Conservation (phyloP, 352 stramenopile genomes). For the Pythium periplocum region DNA sequence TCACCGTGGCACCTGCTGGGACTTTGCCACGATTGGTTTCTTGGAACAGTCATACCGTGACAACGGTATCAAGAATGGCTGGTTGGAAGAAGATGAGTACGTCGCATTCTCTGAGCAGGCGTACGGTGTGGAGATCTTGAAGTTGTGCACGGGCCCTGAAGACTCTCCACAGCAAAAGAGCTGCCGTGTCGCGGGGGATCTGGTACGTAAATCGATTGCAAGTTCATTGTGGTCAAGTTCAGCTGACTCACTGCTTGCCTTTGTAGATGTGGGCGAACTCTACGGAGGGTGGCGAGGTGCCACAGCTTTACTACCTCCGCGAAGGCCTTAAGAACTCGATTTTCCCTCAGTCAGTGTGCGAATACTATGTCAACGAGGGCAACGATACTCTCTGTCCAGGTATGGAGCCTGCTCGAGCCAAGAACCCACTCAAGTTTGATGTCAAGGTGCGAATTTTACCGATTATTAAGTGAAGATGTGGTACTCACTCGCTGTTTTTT, state of each 20-base stretch:
- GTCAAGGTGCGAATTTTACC: conserved; percentile 27
- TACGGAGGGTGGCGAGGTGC: conserved; percentile 70
- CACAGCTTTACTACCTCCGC: conserved; percentile 72
- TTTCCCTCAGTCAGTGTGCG: conserved; percentile 63
- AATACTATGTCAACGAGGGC: conserved; percentile 54
- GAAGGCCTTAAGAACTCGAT: conserved; percentile 68
- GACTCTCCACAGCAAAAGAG: conserved; percentile 64
- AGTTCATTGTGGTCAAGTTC: too few relatives aligned
- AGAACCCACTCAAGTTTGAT: conserved; percentile 66
- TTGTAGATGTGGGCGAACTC: conserved; percentile 74
- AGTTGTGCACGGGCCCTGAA: conserved; percentile 57
- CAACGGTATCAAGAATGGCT: conserved; percentile 55
- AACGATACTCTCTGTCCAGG: conserved; percentile 69
- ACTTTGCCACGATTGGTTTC: conserved; percentile 76
- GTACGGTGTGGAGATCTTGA: conserved; percentile 64
- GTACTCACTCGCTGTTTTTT: too few relatives aligned
- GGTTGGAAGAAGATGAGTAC: conserved; percentile 66
- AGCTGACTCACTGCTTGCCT: too few relatives aligned
- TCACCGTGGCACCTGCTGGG: conserved; percentile 75
- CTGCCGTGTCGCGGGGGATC: conserved; percentile 62
- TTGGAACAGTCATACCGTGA: conserved; percentile 76
- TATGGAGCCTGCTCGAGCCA: conserved; percentile 39
- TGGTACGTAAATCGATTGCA: conserved; percentile 15
- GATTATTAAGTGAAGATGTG: too few relatives aligned
- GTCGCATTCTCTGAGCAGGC: conserved; percentile 78